Base-by-base conservation (phyloP, 331 rosid genomes). In the Cydonia oblonga region DNA sequence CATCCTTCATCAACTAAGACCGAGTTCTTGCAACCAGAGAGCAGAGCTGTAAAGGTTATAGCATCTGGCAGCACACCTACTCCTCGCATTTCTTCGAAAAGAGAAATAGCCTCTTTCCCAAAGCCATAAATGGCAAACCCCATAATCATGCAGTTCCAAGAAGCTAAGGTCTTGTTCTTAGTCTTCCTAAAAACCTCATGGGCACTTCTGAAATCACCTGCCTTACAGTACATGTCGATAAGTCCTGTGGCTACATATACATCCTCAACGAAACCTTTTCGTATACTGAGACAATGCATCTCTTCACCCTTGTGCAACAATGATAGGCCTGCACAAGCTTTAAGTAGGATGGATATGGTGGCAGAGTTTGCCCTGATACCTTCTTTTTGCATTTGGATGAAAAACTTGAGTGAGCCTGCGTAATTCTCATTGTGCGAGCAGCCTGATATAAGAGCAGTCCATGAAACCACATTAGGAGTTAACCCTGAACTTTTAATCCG, bases 141-240 rank as follows among this genome's bases (percentile, higher is more conserved):
- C 90, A 86, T 86, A 80, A 90, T 84, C 90, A 90, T 81, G 81
- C 96, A 87, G 76, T 90, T 90, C 96, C 92, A 90, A 80, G 90
- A 90, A 5, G 89, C 87, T 40, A 81, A 70, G 28, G 90, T 82
- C 81, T 86, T 90, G 77, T 73, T 79, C 69, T 71, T 72, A 77
- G 76, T 87, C 76, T 70, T 84, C 73, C 62, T 66, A 82, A 90
- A 90, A 73, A 90, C 69, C 53, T 77, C 72, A 52, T 62, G 56
- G 49, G 89, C 92, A n/a, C 68, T 79, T 68, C 76, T 73, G 25
- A 87, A 29, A n/a, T 83, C 81, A 4, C 96, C 96, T 58, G 85
- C 86, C 81, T 90, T 86, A 26, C 90, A 59, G 75, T 90, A 90
- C 89, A 60, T 82, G 56, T 82, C 80, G 6, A 72, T 51, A 23